phyloP scores from a whole-genome alignment of 2,329 filamentous ascomycete genomes.

The Cryphonectria radicalis region DNA sequence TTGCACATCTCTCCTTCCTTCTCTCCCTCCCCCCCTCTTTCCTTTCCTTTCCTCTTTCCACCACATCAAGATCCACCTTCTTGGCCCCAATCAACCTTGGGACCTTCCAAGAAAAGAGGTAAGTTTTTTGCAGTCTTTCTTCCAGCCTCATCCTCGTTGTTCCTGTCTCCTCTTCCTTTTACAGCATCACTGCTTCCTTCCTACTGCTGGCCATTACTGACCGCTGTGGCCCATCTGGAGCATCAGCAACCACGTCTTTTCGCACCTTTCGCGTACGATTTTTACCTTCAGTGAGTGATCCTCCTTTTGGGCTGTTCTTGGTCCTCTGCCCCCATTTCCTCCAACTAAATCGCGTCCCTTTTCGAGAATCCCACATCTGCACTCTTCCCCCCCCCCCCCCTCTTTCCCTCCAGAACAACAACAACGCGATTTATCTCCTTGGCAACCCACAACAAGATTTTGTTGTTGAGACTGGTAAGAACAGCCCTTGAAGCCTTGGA shows the following conservation, averaged over 20 bases:
- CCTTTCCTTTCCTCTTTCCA: not conserved
- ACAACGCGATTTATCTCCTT: not conserved
- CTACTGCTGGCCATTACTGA: not conserved
- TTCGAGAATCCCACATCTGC: not conserved
- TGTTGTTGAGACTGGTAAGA: not conserved
- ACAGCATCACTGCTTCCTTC: not conserved
- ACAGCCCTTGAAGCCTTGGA: not conserved
- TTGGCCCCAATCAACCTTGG: not conserved
- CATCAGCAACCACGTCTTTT: not conserved
- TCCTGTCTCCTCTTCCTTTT: not conserved
- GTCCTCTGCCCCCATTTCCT: not conserved
- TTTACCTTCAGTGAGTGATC: not conserved
- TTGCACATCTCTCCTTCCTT: not conserved
- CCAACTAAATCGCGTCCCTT: not conserved
- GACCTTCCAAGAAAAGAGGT: not conserved
- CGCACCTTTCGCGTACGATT: not conserved
- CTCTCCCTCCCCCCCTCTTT: not conserved
- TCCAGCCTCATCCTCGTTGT: not conserved
- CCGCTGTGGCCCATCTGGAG: not conserved
- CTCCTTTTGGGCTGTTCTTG: not conserved
- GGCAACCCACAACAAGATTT: not conserved
- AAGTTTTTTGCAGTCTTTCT: not conserved
- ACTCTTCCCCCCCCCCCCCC: not conserved
- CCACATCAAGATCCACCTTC: not conserved
- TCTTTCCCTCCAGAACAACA: not conserved